These are phyloP conservation scores for Cyphellophora europaea DNA, from an alignment of 2,329 filamentous ascomycete species.

Conservation along the genomic window DNA sequence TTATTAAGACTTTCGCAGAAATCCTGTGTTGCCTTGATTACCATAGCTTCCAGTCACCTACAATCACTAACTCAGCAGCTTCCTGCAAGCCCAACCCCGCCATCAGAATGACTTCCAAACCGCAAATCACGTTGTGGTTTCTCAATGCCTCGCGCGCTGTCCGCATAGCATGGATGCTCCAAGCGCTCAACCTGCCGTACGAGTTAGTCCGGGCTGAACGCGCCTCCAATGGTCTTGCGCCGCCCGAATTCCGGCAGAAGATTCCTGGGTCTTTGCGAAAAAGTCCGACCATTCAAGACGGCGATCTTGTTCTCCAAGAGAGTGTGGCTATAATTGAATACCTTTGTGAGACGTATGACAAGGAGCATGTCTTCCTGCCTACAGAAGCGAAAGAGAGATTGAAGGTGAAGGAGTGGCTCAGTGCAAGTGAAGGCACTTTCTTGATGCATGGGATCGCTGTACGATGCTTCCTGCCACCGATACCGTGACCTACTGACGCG, in stretches of 20 bases:
- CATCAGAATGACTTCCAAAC: conserved; percentile 4
- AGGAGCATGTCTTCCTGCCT: conserved; percentile 27
- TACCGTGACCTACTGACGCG: not conserved
- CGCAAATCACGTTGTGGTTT: conserved; percentile 36
- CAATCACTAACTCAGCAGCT: not conserved
- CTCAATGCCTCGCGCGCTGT: conserved; percentile 33
- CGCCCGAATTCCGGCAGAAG: conserved; percentile 35
- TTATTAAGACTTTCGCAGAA: too few species aligned
- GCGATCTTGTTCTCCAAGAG: conserved; percentile 29
- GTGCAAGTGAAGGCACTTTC: conserved; percentile 39
- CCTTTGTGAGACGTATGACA: conserved; percentile 38
- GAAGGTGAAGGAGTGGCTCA: conserved; percentile 34
- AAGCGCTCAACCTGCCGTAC: conserved; percentile 70
- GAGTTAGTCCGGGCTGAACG: conserved; percentile 71
- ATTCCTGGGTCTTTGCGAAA: conserved; percentile 35
- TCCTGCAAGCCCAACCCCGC: not conserved
- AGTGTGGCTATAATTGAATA: conserved; percentile 42
- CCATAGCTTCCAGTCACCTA: too few species aligned
- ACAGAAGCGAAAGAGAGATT: conserved; percentile 23
- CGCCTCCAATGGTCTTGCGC: conserved; percentile 45
- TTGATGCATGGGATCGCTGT: conserved; percentile 33
- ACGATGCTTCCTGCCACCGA: not conserved
- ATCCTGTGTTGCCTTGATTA: too few species aligned
- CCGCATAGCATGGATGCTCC: conserved; percentile 73
- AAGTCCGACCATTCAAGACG: conserved; percentile 35